Conservation (phyloP, 805 yeast species). For the Ogataea neopini region DNA sequence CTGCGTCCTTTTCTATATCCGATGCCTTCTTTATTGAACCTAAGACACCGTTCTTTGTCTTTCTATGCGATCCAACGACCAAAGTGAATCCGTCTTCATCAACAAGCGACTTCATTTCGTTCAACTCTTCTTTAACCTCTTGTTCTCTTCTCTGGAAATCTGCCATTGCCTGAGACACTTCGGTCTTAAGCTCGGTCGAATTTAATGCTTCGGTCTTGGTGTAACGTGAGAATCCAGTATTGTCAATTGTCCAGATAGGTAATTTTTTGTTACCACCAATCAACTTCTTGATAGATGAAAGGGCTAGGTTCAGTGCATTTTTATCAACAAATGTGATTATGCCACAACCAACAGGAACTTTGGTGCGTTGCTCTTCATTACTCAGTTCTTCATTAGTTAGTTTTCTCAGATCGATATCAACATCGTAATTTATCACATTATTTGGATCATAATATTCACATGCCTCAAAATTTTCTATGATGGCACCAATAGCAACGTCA, state of each 20-base stretch:
- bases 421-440: conserved; percentile 36
- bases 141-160: conserved; percentile 73
- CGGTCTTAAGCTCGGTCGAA: conserved; percentile 49
- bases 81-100: conserved; percentile 94
- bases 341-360: conserved; percentile 73
- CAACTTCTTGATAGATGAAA: conserved; percentile 58
- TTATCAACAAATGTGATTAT: conserved; percentile 74
- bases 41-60: conserved; percentile 70
- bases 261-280: conserved; percentile 27
- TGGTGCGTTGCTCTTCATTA: conserved; percentile 38
- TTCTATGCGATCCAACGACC: conserved; percentile 85
- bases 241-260: conserved; percentile 43
- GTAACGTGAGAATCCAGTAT: conserved; percentile 42
- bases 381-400: conserved; percentile 54
- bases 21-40: conserved; percentile 43
- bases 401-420: conserved; percentile 53
- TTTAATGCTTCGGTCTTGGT: conserved; percentile 46
- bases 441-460: conserved; percentile 36
- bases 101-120: conserved; percentile 58
- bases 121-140: conserved; percentile 55
- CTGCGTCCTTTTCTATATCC: conserved; percentile 35
- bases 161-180: conserved; percentile 61
- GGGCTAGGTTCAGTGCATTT: conserved; percentile 62
- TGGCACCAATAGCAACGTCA: conserved; percentile 62
- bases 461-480: conserved; percentile 45